These are phyloP conservation scores for Globisporangium cederbergense DNA, from an alignment of 352 stramenopile species.

Conservation along the genomic window DNA sequence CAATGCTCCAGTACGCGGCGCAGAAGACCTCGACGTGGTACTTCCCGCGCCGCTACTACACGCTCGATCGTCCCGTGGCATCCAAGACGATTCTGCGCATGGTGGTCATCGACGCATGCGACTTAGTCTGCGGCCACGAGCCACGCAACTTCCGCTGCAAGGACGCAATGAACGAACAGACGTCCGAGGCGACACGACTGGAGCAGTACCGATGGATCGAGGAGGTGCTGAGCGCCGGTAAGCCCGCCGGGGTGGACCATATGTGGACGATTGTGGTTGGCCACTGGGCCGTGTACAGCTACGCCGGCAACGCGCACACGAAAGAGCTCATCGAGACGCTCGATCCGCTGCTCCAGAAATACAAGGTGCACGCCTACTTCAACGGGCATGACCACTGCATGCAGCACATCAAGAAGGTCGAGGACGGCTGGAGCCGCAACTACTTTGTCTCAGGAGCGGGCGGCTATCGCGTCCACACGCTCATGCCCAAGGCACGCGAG, in stretches of 20 bases:
- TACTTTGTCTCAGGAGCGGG: slow-evolving; percentile 83
- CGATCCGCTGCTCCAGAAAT: slow-evolving; percentile 72
- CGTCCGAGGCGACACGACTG: slow-evolving; percentile 46
- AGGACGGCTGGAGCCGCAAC: slow-evolving; percentile 46
- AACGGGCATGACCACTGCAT: slow-evolving; percentile 85
- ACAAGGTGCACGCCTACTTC: slow-evolving; percentile 86
- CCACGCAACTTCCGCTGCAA: slow-evolving; percentile 77
- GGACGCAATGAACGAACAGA: slow-evolving; percentile 74
- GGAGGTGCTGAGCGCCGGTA: slow-evolving; percentile 45
- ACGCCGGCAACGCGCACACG: slow-evolving; percentile 77
- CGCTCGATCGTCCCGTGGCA: slow-evolving; percentile 68
- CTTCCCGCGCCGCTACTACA: slow-evolving; percentile 78
- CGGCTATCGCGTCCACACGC: slow-evolving; percentile 63
- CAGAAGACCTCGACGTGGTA: slow-evolving; percentile 74
- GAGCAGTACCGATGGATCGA: slow-evolving; percentile 83
- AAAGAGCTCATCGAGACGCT: slow-evolving; percentile 69
- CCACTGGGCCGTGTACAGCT: slow-evolving; percentile 86
- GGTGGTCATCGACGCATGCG: slow-evolving; percentile 75
- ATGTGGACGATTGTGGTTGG: slow-evolving; percentile 87
- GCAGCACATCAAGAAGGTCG: slow-evolving; percentile 69
- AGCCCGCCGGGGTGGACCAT: slow-evolving; percentile 57
- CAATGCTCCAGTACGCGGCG: slow-evolving; percentile 77
- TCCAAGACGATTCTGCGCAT: slow-evolving; percentile 79
- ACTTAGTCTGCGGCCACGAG: slow-evolving; percentile 80
- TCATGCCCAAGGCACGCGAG: slow-evolving; percentile 61